These are phyloP conservation scores for Rutstroemia sp. DNA, from an alignment of 2,329 filamentous ascomycete genomes.

Conservation along the genomic window DNA sequence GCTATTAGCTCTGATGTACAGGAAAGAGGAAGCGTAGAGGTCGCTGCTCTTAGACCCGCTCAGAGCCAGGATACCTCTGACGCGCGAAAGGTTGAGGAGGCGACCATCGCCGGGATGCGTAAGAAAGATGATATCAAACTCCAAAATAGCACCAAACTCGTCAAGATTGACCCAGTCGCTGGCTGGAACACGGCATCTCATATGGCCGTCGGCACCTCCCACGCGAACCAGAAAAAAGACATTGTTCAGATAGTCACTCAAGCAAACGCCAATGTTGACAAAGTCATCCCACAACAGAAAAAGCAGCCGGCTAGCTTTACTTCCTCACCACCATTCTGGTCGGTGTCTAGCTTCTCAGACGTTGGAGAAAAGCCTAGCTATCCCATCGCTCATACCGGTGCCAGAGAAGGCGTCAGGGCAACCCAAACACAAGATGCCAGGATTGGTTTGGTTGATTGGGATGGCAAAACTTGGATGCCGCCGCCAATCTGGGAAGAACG, in stretches of 20 bases:
- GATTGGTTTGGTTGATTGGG: conserved; percentile 19
- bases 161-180: not conserved
- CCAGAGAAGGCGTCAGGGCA: not conserved
- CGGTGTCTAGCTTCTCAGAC: conserved; percentile 3
- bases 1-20: not conserved
- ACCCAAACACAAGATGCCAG: conserved; percentile 12
- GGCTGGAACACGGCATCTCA: not conserved
- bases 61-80: too few relatives aligned
- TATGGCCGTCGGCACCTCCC: not conserved
- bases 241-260: not conserved
- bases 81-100: too few relatives aligned
- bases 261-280: not conserved
- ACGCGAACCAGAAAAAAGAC: not conserved
- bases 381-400: not conserved
- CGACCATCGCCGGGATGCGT: too few relatives aligned
- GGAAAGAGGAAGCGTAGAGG: not conserved
- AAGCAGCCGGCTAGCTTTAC: not conserved
- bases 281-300: not conserved
- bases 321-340: conserved; percentile 3
- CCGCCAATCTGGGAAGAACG: conserved; percentile 25
- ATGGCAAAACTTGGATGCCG: conserved; percentile 16
- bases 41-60: not conserved
- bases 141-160: too few relatives aligned
- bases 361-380: conserved; percentile 13
- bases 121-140: too few relatives aligned